Conservation (phyloP, 345 rosid species). For the Gossypium raimondii region DNA sequence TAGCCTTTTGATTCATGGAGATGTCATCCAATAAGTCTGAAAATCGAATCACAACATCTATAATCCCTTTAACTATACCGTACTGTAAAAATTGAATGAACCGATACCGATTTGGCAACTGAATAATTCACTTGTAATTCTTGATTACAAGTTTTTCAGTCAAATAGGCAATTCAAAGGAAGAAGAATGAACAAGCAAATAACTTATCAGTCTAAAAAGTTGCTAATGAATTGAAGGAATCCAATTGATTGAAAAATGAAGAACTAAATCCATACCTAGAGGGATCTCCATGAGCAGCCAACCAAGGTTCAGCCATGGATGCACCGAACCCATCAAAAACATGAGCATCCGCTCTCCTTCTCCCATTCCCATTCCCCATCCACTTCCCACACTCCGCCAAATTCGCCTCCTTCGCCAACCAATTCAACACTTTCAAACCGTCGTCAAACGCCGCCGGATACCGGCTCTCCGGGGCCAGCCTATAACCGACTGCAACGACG, state of each 20-base stretch:
- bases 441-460: constrained; percentile 85
- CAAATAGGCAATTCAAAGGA: not conserved
- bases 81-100: not conserved
- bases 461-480: constrained; percentile 78
- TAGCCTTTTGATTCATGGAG: not conserved
- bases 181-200: not conserved
- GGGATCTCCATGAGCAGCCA: constrained; percentile 72
- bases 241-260: not conserved
- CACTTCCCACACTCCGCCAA: constrained; percentile 48
- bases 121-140: not conserved
- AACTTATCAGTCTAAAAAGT: not conserved
- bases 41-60: not conserved
- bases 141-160: not conserved
- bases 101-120: not conserved
- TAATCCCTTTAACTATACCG: not conserved
- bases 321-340: constrained; percentile 71
- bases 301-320: constrained; percentile 82
- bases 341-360: constrained; percentile 29
- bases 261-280: constrained; percentile 36
- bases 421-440: constrained; percentile 69
- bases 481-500: constrained; percentile 80
- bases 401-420: constrained; percentile 80
- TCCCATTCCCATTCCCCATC: constrained; percentile 35
- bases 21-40: not conserved
- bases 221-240: not conserved